A percentile compares a stretch with the other conserved stretches of the same genome.
Conservation (phyloP, 2,329 filamentous ascomycete species). For the Ophiocordyceps australis region DNA sequence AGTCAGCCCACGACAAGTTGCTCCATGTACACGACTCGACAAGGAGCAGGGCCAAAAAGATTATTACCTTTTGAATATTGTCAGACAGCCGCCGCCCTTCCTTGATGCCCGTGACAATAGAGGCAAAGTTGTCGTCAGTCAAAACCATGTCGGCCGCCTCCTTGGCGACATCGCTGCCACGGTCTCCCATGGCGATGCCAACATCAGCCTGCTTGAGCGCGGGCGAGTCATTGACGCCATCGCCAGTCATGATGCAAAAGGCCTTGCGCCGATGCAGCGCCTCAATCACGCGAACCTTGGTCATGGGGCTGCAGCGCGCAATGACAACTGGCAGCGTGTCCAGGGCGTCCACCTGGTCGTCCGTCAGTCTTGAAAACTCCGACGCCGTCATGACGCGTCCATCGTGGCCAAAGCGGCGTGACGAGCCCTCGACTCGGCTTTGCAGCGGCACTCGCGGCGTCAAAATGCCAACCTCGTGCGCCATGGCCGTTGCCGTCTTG, state of each 20-base stretch:
- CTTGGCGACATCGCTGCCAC: conserved; percentile 57
- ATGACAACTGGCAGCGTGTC: conserved; percentile 46
- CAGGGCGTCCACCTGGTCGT: conserved; percentile 43
- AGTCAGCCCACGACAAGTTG: not conserved
- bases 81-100: conserved; percentile 53
- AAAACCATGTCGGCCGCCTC: conserved; percentile 79
- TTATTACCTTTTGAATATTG: conserved; percentile 61
- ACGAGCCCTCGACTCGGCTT: too few species aligned
- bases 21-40: not conserved
- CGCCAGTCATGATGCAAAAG: conserved; percentile 60
- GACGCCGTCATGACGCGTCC: conserved; percentile 41
- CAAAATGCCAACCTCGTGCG: conserved; percentile 45
- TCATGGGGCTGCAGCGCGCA: conserved; percentile 50
- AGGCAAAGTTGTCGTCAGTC: conserved; percentile 78
- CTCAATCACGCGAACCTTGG: conserved; percentile 60
- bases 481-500: conserved; percentile 48
- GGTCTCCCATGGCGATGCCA: conserved; percentile 57
- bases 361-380: conserved; percentile 42
- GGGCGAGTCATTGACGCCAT: conserved; percentile 59
- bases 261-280: conserved; percentile 49
- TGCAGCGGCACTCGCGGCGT: conserved; percentile 13
- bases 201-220: conserved; percentile 57
- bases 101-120: conserved; percentile 54
- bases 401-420: too few species aligned
- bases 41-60: too few species aligned